Percentiles rank a stretch among this genome's conserved stretches.
Conservation (phyloP, 2,329 filamentous ascomycete genomes). For the Xylaria multiplex region DNA sequence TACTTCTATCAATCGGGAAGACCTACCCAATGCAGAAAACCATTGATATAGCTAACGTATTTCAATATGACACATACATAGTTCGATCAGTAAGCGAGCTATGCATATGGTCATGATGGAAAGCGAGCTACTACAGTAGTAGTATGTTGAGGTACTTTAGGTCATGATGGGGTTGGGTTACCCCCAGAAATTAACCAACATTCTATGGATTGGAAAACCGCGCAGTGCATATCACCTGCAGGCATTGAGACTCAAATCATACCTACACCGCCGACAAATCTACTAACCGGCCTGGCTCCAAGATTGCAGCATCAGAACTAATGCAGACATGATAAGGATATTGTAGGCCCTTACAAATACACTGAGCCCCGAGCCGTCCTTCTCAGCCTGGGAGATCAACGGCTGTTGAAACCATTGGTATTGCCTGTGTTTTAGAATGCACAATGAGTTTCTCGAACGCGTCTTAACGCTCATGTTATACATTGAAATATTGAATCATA, state of each 20-base stretch:
- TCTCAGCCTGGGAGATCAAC: conserved; percentile 14
- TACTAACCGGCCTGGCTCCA: neutral
- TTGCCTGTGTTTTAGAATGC: conserved; percentile 16
- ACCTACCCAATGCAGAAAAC: conserved; percentile 29
- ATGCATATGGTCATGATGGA: neutral
- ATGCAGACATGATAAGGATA: neutral
- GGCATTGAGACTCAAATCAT: conserved; percentile 24
- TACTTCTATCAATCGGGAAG: conserved; percentile 24
- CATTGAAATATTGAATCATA: neutral
- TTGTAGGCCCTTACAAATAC: neutral
- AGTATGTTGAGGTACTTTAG: neutral
- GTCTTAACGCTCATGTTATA: neutral
- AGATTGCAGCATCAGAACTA: neutral
- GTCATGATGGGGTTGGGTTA: conserved; percentile 14
- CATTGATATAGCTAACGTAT: neutral
- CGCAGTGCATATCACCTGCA: conserved; percentile 11
- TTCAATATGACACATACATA: conserved; percentile 1
- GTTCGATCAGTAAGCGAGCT: conserved; percentile 14
- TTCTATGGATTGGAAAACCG: conserved; percentile 10
- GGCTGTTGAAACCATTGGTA: neutral
- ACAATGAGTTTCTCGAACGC: neutral
- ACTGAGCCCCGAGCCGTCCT: neutral
- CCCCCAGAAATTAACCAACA: conserved; percentile 11
- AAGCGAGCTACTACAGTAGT: neutral
- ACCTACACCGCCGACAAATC: conserved; percentile 3